Percentiles rank a stretch among this genome's conserved stretches.
phyloP scores from a whole-genome alignment of 192 early-diverging fungal genomes.

The Linnemannia zychae region DNA sequence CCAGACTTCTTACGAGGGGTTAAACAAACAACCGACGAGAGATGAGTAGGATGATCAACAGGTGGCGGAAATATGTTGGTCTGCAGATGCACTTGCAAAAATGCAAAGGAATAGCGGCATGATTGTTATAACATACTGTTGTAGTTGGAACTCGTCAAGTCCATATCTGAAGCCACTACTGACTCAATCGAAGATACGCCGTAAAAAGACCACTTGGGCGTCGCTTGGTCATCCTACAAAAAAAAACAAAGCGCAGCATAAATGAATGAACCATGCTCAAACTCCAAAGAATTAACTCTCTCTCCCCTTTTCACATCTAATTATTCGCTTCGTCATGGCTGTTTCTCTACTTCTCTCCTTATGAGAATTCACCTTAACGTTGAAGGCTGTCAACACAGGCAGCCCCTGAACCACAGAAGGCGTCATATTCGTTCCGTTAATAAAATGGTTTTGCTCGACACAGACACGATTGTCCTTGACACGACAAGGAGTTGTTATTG shows the following conservation, averaged over 20 bases:
- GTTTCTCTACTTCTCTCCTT: background rate
- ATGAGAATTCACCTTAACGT: background rate
- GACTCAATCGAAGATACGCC: too few relatives aligned
- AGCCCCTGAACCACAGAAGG: background rate
- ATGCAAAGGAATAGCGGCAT: too few relatives aligned
- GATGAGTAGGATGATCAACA: background rate
- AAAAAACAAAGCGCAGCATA: too few relatives aligned
- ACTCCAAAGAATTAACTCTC: too few relatives aligned
- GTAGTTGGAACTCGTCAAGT: too few relatives aligned
- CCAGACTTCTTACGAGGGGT: constrained; percentile 12
- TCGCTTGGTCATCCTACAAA: too few relatives aligned
- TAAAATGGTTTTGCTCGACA: constrained; percentile 20
- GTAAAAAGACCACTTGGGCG: too few relatives aligned
- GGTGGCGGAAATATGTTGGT: background rate
- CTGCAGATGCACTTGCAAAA: too few relatives aligned
- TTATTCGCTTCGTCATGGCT: background rate
- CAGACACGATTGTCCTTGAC: background rate
- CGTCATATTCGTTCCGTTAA: constrained; percentile 14
- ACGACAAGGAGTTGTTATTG: background rate
- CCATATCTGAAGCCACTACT: too few relatives aligned
- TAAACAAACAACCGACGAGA: background rate
- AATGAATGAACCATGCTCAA: too few relatives aligned
- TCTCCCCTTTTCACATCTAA: background rate
- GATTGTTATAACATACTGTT: too few relatives aligned
- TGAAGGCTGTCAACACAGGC: background rate